Evolutionary conservation across 208 protist genomes (phyloP).

Genomic region (Hexamita inflata): DNA sequence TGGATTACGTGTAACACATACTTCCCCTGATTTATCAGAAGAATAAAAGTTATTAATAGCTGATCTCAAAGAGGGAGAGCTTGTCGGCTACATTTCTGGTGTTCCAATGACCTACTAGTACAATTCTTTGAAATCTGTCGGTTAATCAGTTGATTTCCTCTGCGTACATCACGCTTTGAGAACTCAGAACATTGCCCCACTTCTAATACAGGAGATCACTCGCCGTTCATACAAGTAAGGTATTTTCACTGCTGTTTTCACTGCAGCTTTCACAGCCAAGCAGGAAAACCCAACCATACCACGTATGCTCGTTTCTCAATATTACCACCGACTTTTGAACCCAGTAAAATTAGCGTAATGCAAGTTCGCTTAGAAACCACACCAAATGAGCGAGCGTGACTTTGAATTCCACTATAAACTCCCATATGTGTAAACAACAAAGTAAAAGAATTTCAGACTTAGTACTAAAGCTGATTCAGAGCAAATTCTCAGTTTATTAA

Average conservation of each 20-base stretch:
- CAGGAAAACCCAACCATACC: neutral
- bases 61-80: neutral
- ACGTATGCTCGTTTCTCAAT: neutral
- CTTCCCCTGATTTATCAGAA: no score
- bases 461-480: neutral
- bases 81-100: slow-evolving; percentile 13
- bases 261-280: neutral
- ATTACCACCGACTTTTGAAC: slow-evolving; percentile 11
- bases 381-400: neutral
- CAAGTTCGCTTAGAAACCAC: neutral
- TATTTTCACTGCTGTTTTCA: slow-evolving; percentile 13
- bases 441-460: neutral
- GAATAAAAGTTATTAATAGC: neutral
- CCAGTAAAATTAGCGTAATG: slow-evolving; percentile 2
- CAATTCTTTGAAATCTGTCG: neutral
- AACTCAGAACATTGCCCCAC: neutral
- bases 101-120: neutral
- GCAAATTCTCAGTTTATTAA: no score
- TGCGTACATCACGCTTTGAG: neutral
- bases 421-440: neutral
- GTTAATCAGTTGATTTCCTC: slow-evolving; percentile 6
- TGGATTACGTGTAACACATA: neutral
- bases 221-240: slow-evolving; percentile 10
- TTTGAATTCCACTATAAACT: slow-evolving; percentile 24
- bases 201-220: slow-evolving; percentile 22